Evolutionary conservation across 2,329 filamentous ascomycete species (phyloP).

Genomic region (Fusarium paranaense): DNA sequence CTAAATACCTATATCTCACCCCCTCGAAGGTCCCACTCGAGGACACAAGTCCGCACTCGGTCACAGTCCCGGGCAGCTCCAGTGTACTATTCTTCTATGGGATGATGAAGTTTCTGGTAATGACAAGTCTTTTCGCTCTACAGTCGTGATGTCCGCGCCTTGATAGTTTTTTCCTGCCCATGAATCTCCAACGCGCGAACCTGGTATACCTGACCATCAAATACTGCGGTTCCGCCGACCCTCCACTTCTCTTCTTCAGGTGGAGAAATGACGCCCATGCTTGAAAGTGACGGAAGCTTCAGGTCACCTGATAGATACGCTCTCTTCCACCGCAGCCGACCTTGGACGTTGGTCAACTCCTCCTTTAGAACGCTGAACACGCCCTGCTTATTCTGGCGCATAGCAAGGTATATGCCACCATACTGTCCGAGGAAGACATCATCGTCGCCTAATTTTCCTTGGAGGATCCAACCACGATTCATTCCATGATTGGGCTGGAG

Average conservation of each 20-base stretch:
- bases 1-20: too few species aligned
- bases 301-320: background rate
- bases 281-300: background rate
- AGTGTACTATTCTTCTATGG: too few species aligned
- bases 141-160: background rate
- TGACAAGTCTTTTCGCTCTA: background rate
- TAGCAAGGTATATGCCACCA: background rate
- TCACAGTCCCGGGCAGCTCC: too few species aligned
- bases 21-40: too few species aligned
- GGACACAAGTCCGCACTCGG: too few species aligned
- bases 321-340: background rate
- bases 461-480: background rate
- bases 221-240: background rate
- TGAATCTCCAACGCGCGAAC: background rate
- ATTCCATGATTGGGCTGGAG: background rate
- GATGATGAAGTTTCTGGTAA: too few species aligned
- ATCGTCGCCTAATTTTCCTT: background rate
- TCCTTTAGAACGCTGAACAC: background rate
- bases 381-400: background rate
- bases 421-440: background rate
- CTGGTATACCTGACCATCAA: background rate
- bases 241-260: background rate
- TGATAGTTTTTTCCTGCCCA: background rate
- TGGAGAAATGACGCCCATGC: background rate
- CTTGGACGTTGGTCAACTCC: background rate